Conservation (phyloP, 164 flowering plant species). For the Macadamia integrifolia region DNA sequence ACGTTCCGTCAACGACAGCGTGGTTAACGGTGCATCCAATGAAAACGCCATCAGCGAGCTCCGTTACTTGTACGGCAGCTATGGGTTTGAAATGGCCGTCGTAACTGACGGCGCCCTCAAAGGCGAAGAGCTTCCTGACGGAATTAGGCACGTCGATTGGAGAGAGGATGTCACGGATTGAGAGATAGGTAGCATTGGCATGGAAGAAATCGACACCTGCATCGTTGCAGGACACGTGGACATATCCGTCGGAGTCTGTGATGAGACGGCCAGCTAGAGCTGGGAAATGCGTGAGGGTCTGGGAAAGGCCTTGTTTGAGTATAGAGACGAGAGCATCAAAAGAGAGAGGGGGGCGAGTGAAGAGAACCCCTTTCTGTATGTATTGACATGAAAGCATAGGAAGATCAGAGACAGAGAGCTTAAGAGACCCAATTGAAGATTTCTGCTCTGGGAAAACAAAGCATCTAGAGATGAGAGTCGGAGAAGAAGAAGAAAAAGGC, state of each 20-base stretch:
- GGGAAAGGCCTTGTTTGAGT: conserved; percentile 47
- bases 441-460: conserved; percentile 33
- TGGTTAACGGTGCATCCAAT: conserved; percentile 74
- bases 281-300: conserved; percentile 62
- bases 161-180: conserved; percentile 27
- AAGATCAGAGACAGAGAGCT: conserved; percentile 73
- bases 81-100: conserved; percentile 62
- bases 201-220: conserved; percentile 63
- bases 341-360: conserved; percentile 37
- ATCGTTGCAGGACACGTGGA: conserved; percentile 59
- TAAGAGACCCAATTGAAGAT: conserved; percentile 28
- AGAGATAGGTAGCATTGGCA: conserved; percentile 42
- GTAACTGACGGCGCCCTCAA: conserved; percentile 53
- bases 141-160: conserved; percentile 36
- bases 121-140: conserved; percentile 50
- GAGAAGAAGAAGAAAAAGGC: conserved; percentile 47
- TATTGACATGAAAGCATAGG: conserved; percentile 93
- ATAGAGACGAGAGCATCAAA: conserved; percentile 29
- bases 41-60: conserved; percentile 70
- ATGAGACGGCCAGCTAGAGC: conserved; percentile 72
- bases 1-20: conserved; percentile 79
- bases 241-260: conserved; percentile 48
- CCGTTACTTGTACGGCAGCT: conserved; percentile 74
- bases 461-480: conserved; percentile 43
- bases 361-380: conserved; percentile 79